Percentiles rank a stretch among this genome's conserved stretches.
Conservation (phyloP, 371 early-diverging fungal species). For the Mortierella sp. region DNA sequence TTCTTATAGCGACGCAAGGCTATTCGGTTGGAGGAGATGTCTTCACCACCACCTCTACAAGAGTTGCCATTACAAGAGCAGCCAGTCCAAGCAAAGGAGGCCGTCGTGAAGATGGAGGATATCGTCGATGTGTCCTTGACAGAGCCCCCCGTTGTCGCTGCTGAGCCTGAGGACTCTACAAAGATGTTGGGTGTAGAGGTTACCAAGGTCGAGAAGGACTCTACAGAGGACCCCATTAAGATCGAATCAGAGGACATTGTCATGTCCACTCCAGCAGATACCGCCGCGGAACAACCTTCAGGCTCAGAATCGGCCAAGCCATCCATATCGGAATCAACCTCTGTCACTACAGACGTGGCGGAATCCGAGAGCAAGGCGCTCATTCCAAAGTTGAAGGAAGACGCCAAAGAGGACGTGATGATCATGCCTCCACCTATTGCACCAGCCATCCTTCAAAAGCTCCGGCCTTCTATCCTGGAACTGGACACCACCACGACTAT, state of each 20-base stretch:
- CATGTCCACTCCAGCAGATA: slow-evolving; percentile 12
- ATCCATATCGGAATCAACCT: slow-evolving; percentile 1
- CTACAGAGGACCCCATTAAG: slow-evolving; percentile 26
- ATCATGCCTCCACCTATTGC: slow-evolving; percentile 55
- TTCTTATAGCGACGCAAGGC: slow-evolving; percentile 22
- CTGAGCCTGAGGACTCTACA: slow-evolving; percentile 63
- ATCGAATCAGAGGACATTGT: slow-evolving; percentile 39
- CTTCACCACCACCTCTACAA: neutral
- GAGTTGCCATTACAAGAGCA: no score
- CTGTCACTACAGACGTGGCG: neutral
- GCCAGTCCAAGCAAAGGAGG: slow-evolving; percentile 20
- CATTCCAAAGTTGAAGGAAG: slow-evolving; percentile 39
- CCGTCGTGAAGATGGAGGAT: slow-evolving; percentile 38
- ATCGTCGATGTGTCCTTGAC: slow-evolving; percentile 46
- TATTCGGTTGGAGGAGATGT: neutral
- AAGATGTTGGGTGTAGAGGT: no score
- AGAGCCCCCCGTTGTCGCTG: no score
- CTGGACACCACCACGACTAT: slow-evolving; percentile 31
- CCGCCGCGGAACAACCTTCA: slow-evolving; percentile 2
- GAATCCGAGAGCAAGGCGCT: slow-evolving; percentile 31
- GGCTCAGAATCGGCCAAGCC: slow-evolving; percentile 6
- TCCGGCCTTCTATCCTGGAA: slow-evolving; percentile 44
- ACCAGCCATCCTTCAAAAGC: slow-evolving; percentile 48
- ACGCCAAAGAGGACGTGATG: slow-evolving; percentile 48
- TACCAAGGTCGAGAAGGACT: slow-evolving; percentile 53